Percentiles rank a stretch among this genome's conserved stretches.
Evolutionary conservation across 225 moss, liverwort and hornwort species (phyloP).

Genomic region (Straminergon stramineum): DNA sequence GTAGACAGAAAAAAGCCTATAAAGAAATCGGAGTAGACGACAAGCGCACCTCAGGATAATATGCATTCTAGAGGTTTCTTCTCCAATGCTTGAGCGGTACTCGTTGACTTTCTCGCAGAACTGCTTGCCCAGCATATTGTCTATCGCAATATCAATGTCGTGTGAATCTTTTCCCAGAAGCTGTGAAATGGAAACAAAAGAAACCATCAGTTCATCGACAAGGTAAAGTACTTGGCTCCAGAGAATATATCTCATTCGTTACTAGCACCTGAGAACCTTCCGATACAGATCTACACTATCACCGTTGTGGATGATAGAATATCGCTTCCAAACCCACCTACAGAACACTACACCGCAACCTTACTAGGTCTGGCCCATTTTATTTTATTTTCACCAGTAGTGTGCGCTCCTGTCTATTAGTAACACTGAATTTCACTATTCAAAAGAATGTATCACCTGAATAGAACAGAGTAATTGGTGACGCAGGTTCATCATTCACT

Average conservation of each 20-base stretch:
- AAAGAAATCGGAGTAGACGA: background rate
- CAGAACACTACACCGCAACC: background rate
- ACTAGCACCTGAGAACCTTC: background rate
- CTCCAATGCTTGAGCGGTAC: conserved; percentile 6
- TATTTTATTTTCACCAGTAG: background rate
- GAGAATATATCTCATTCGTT: background rate
- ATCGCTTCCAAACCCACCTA: background rate
- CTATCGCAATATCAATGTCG: conserved; percentile 18
- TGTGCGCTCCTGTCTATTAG: background rate
- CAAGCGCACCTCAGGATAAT: conserved; percentile 2
- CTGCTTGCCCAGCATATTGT: conserved; percentile 24
- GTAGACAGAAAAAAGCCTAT: background rate
- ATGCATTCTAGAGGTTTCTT: background rate
- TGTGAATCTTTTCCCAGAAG: conserved; percentile 13
- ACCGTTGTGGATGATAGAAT: background rate
- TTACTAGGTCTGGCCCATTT: background rate
- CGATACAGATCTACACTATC: background rate
- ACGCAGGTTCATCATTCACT: background rate
- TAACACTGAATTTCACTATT: background rate
- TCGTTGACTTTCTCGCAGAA: conserved; percentile 26
- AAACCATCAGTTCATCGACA: background rate
- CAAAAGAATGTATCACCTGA: background rate
- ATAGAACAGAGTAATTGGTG: background rate
- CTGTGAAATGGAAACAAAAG: background rate
- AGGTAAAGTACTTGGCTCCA: background rate